A percentile compares a stretch with the other conserved stretches of the same genome.
phyloP scores from a whole-genome alignment of 768 basidiomycete genomes.

The Mycena crocata region DNA sequence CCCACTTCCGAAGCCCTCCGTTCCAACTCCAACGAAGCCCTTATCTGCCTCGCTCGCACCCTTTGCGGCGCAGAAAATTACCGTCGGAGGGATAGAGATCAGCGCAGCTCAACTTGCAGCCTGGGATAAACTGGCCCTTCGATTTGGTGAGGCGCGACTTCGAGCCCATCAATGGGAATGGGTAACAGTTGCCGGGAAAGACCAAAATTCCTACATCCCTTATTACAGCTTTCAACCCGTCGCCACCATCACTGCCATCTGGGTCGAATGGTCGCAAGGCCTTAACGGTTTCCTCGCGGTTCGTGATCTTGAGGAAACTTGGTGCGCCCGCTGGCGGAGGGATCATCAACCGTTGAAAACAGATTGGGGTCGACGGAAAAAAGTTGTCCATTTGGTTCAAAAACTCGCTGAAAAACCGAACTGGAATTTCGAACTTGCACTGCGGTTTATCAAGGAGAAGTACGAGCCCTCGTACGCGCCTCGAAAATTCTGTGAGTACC shows the following conservation, averaged over 20 bases:
- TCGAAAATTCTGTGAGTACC: conserved; percentile 17
- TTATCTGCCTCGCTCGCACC: neutral
- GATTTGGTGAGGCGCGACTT: neutral
- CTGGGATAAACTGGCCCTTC: neutral
- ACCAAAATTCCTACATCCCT: neutral
- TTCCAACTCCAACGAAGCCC: neutral
- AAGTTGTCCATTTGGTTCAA: conserved; percentile 13
- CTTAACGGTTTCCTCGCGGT: conserved; percentile 7
- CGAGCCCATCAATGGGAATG: conserved; percentile 16
- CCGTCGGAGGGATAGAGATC: neutral
- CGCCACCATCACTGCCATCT: neutral
- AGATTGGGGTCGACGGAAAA: conserved; percentile 8
- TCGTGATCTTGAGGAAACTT: conserved; percentile 15
- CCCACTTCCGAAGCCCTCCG: neutral
- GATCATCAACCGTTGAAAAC: conserved; percentile 2
- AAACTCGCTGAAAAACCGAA: neutral
- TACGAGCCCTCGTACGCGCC: neutral
- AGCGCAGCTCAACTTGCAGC: neutral
- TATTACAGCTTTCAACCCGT: neutral
- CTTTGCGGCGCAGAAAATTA: neutral
- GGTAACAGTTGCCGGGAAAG: neutral
- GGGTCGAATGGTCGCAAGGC: conserved; percentile 1
- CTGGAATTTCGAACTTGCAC: conserved; percentile 12
- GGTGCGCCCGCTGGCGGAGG: conserved; percentile 10
- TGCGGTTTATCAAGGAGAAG: neutral